Evolutionary conservation across 169 alveolate genomes (phyloP).

Genomic region (Plasmodium gonderi): DNA sequence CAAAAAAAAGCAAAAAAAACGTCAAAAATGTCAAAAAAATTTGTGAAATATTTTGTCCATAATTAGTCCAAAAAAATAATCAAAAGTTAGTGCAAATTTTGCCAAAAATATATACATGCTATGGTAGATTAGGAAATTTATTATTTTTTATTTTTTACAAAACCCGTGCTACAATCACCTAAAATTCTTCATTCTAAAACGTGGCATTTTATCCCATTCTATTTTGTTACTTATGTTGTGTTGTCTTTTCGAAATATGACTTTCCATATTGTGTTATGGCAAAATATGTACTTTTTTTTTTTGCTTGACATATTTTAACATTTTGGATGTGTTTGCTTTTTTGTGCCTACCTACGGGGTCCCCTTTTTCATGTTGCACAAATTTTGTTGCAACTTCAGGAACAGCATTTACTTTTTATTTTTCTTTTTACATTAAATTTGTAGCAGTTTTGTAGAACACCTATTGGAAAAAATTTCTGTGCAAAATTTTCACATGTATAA

Average conservation of each 20-base stretch:
- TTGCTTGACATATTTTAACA: background rate
- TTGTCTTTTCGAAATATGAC: background rate
- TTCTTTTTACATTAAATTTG: background rate
- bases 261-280: background rate
- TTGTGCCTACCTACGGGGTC: background rate
- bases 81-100: too few relatives aligned
- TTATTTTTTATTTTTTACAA: background rate
- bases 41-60: too few relatives aligned
- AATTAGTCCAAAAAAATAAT: too few relatives aligned
- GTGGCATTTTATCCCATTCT: background rate
- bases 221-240: background rate
- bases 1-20: background rate
- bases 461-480: background rate
- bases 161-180: too few relatives aligned
- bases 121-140: background rate
- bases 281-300: background rate
- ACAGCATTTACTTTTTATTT: background rate
- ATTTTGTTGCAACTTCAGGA: background rate
- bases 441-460: background rate
- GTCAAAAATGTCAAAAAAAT: too few relatives aligned
- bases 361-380: background rate
- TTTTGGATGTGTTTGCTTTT: background rate
- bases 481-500: too few relatives aligned
- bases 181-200: background rate
- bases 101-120: background rate